A percentile compares a stretch with the other conserved stretches of the same genome.
Conservation (phyloP, 768 basidiomycete species). For the Hysterangium stoloniferum region DNA sequence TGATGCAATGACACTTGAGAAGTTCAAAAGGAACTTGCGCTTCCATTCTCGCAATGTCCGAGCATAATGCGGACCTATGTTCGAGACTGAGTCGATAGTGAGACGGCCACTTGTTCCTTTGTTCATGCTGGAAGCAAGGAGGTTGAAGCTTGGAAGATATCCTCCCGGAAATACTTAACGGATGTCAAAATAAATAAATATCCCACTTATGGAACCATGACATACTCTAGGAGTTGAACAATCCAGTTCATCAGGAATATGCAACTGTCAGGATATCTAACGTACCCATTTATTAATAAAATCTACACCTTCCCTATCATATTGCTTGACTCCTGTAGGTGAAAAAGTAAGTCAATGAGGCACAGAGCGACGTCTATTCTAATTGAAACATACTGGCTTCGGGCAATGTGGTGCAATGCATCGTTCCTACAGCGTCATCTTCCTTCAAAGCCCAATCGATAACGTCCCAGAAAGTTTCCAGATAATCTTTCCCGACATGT, state of each 20-base stretch:
- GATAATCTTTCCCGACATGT: slow-evolving; percentile 43
- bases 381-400: slow-evolving; percentile 49
- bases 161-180: slow-evolving; percentile 32
- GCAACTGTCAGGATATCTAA: too few species aligned
- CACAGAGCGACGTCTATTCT: not conserved
- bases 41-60: slow-evolving; percentile 31
- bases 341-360: not conserved
- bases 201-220: not conserved
- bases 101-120: slow-evolving; percentile 24
- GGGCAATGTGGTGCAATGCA: slow-evolving; percentile 54
- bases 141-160: slow-evolving; percentile 29
- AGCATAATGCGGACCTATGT: slow-evolving; percentile 32
- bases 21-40: slow-evolving; percentile 26
- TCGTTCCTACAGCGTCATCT: slow-evolving; percentile 39
- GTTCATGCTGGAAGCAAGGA: slow-evolving; percentile 21
- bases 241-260: not conserved
- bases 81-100: slow-evolving; percentile 25
- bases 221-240: not conserved
- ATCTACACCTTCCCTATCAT: slow-evolving; percentile 52
- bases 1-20: slow-evolving; percentile 21
- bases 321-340: slow-evolving; percentile 41
- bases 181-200: not conserved
- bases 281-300: slow-evolving; percentile 74
- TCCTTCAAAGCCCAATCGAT: slow-evolving; percentile 33
- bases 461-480: slow-evolving; percentile 27